These are phyloP conservation scores for Psilocybe cubensis DNA, from an alignment of 768 basidiomycete species.

Conservation along the genomic window DNA sequence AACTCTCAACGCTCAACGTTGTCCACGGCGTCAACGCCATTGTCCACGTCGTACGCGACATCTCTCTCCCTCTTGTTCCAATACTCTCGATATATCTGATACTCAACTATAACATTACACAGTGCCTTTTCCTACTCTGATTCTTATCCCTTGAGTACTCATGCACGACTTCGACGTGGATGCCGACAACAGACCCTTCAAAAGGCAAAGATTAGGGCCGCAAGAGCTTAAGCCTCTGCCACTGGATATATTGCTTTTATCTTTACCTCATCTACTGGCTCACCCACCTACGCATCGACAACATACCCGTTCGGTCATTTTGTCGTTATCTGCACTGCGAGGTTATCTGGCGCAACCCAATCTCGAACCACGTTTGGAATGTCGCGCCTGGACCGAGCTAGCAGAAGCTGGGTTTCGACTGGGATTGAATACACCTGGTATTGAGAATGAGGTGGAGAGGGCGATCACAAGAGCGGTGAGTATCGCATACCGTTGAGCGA, in stretches of 20 bases:
- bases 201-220: constrained; percentile 16
- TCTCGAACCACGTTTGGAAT: constrained; percentile 64
- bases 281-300: constrained; percentile 67
- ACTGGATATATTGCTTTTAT: constrained; percentile 54
- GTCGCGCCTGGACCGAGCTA: constrained; percentile 69
- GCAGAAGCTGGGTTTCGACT: constrained; percentile 71
- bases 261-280: constrained; percentile 59
- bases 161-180: constrained; percentile 8
- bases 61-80: no score
- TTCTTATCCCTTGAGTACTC: no score
- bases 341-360: constrained; percentile 54
- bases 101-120: no score
- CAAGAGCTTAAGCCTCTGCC: constrained; percentile 30
- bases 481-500: constrained; percentile 15
- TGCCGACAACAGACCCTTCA: constrained; percentile 12
- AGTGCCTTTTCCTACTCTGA: no score
- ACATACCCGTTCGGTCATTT: constrained; percentile 55
- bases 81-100: no score
- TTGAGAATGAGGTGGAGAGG: constrained; percentile 66
- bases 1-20: no score
- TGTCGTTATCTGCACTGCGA: constrained; percentile 60
- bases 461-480: constrained; percentile 74
- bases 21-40: no score
- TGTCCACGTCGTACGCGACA: no score
- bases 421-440: constrained; percentile 49